These are phyloP conservation scores for Carex kokanica DNA, from an alignment of 176 grass and related monocot genomes.

Conservation along the genomic window DNA sequence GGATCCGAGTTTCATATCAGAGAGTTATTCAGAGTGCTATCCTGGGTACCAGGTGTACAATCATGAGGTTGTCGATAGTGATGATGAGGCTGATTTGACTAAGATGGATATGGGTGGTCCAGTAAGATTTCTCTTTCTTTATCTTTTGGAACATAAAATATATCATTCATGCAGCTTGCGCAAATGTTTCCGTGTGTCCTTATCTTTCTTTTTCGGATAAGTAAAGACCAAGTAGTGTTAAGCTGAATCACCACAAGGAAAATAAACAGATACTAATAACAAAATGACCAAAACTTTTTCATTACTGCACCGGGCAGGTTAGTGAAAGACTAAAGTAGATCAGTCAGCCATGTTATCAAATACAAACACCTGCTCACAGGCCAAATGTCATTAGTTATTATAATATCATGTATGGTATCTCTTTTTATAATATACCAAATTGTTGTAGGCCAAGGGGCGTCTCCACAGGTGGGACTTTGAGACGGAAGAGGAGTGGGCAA, in stretches of 20 bases:
- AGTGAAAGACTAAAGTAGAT: background rate
- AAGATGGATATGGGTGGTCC: slow-evolving; percentile 99
- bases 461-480: slow-evolving; percentile 99
- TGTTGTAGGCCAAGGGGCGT: slow-evolving; percentile 83
- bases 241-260: background rate
- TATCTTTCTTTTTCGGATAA: background rate
- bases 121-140: slow-evolving; percentile 38
- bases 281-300: background rate
- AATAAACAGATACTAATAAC: background rate
- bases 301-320: background rate
- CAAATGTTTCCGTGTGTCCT: background rate
- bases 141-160: background rate
- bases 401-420: background rate
- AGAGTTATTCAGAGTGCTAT: slow-evolving; percentile 99
- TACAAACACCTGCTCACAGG: background rate
- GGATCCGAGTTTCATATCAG: slow-evolving; percentile 96
- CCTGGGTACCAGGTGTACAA: slow-evolving; percentile 95
- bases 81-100: slow-evolving; percentile 88
- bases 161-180: background rate
- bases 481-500: slow-evolving; percentile 95
- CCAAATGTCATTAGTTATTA: background rate
- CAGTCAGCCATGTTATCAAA: background rate
- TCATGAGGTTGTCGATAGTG: slow-evolving; percentile 70
- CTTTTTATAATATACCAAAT: background rate
- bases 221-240: background rate